These are phyloP conservation scores for Tetrapisispora fleetii DNA, from an alignment of 805 yeast genomes.

Conservation along the genomic window DNA sequence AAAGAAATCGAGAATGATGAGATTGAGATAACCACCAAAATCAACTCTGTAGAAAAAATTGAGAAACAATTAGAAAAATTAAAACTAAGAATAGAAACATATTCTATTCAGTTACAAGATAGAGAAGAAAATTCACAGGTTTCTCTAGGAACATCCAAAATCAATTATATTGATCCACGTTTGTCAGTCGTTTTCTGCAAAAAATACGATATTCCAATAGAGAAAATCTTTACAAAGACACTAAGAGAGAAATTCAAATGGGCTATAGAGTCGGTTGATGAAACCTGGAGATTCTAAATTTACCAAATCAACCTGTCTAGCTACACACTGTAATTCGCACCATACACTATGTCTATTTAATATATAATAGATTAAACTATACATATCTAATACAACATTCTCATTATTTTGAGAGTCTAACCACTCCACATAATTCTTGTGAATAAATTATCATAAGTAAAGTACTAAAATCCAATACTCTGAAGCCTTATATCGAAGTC, in stretches of 20 bases:
- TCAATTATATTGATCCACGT: slow-evolving; percentile 92
- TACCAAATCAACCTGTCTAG: not conserved
- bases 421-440: too few relatives aligned
- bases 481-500: not conserved
- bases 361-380: not conserved
- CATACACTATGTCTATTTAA: not conserved
- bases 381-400: not conserved
- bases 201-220: slow-evolving; percentile 80
- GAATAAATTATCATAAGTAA: too few relatives aligned
- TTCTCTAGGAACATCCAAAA: slow-evolving; percentile 84
- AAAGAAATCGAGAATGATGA: slow-evolving; percentile 51
- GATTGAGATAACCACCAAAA: slow-evolving; percentile 45
- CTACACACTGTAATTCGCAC: not conserved
- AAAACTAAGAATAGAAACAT: slow-evolving; percentile 59
- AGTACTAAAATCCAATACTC: not conserved
- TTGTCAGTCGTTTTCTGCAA: slow-evolving; percentile 82
- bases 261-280: slow-evolving; percentile 91
- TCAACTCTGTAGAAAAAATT: slow-evolving; percentile 53
- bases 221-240: slow-evolving; percentile 84
- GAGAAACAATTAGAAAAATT: slow-evolving; percentile 60
- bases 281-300: slow-evolving; percentile 70
- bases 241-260: slow-evolving; percentile 86
- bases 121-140: slow-evolving; percentile 92
- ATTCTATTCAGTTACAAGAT: slow-evolving; percentile 70
- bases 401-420: not conserved